phyloP scores from a whole-genome alignment of 805 yeast species.

The Myxozyma mucilagina region DNA sequence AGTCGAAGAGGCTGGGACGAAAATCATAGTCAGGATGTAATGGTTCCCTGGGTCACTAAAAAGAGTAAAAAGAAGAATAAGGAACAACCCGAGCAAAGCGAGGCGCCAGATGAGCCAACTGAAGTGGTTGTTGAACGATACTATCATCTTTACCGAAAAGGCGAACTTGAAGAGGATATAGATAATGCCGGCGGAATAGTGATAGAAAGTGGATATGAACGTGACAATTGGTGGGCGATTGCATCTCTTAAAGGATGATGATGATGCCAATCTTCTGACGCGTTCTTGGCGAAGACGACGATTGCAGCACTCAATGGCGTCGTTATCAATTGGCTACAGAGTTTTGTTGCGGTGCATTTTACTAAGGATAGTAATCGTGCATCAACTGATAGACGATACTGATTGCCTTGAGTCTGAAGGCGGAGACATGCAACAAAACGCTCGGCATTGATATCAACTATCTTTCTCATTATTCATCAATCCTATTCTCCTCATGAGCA shows the following conservation, averaged over 20 bases:
- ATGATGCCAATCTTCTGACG: not conserved
- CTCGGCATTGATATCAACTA: too few species aligned
- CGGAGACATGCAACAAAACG: too few species aligned
- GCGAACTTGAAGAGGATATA: slow-evolving; percentile 78
- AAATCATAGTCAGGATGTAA: slow-evolving; percentile 88
- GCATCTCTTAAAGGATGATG: not conserved
- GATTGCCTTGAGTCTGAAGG: too few species aligned
- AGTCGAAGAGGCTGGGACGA: slow-evolving; percentile 89
- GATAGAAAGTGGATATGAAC: slow-evolving; percentile 78
- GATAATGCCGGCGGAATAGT: slow-evolving; percentile 67
- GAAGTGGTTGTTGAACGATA: slow-evolving; percentile 69
- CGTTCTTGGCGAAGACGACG: too few species aligned
- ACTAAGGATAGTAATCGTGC: too few species aligned
- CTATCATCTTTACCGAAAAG: slow-evolving; percentile 82
- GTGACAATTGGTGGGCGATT: slow-evolving; percentile 86
- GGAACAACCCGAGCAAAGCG: slow-evolving; percentile 15
- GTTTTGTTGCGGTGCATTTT: too few species aligned
- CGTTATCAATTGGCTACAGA: too few species aligned
- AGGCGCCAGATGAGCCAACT: slow-evolving; percentile 20
- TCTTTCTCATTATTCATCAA: too few species aligned
- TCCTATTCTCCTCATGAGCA: too few species aligned
- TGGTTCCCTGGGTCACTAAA: slow-evolving; percentile 89
- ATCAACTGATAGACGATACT: too few species aligned
- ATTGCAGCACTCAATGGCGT: too few species aligned
- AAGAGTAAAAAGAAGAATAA: slow-evolving; percentile 22